Percentiles rank a stretch among this genome's conserved stretches.
phyloP scores from a whole-genome alignment of 2,329 filamentous ascomycete genomes.

The Calycina herbarum region DNA sequence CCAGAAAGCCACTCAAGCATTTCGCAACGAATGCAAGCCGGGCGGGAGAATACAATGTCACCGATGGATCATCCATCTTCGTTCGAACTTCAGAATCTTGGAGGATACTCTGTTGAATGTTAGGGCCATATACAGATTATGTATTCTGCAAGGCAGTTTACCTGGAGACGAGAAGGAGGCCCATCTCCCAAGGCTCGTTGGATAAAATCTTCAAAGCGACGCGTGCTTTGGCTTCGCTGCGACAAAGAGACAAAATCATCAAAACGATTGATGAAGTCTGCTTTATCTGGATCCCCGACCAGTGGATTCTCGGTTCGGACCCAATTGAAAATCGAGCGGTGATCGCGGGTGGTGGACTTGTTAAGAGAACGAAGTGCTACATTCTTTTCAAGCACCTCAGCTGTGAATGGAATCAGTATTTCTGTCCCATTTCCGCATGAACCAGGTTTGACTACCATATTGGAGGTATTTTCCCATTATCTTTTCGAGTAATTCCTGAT shows the following conservation, averaged over 20 bases:
- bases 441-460: slow-evolving; percentile 11
- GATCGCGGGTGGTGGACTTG: slow-evolving; percentile 10
- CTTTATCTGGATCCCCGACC: not conserved
- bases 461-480: slow-evolving; percentile 8
- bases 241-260: slow-evolving; percentile 16
- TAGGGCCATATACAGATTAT: not conserved
- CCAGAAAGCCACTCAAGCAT: slow-evolving; percentile 12
- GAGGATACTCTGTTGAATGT: slow-evolving; percentile 14
- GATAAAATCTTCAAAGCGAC: slow-evolving; percentile 9
- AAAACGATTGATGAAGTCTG: slow-evolving; percentile 13
- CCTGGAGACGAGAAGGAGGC: not conserved
- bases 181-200: not conserved
- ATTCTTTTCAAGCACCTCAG: slow-evolving; percentile 1
- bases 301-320: slow-evolving; percentile 7
- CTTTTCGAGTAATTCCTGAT: slow-evolving; percentile 12
- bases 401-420: not conserved
- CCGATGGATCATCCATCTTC: slow-evolving; percentile 15
- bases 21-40: slow-evolving; percentile 8
- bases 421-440: not conserved
- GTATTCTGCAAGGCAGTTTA: not conserved
- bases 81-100: slow-evolving; percentile 13
- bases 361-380: slow-evolving; percentile 8
- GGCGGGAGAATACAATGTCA: slow-evolving; percentile 11
- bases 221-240: not conserved
- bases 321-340: slow-evolving; percentile 9